Base-by-base conservation (phyloP, 768 basidiomycete species). In the Inosperma sp. region DNA sequence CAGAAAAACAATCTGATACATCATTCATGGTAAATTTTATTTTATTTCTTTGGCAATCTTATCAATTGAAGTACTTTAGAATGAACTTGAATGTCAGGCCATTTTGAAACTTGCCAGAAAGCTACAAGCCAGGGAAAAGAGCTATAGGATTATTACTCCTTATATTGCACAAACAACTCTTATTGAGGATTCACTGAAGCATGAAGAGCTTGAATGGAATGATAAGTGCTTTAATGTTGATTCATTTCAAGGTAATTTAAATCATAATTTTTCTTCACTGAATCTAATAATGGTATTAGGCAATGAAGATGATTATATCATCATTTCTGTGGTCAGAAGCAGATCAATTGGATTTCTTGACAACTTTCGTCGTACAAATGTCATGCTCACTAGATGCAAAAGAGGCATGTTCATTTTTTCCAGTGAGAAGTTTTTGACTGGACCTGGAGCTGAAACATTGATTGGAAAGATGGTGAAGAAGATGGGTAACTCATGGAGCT, bases 161-260 rank as follows among this genome's bases (percentile, higher is more conserved):
- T 93, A 93, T 74, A 86, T 86, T 64, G 80, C 73, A 6, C 89
- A 93, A 62, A 73, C 85, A 10, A 73, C 62, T 42, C 45, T 65
- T 3, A 75, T 92, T 62, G 85, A 90, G 64, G 60, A 68, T 5
- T 62, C 62, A 14, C 74, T 93, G 60, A 76, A 81, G 54, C 62
- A 54, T 42, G 65, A 72, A 45, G 74, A 70, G 0, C 65, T 92
- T 1, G 50, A 69, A 2, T 88, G 84, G 84, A 68, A 73, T 27
- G 77, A 91, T 57, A 89, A 77, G 49, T 84, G 82, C 59, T 91
- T 88, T 65, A 90, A 86, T 77, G 85, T 91, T 52, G 88, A 91
- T 63, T 84, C 87, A 7, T 90, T 90, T 54, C 88, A 90, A 80
- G 88, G 88, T 86, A 27, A 45, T 52, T 51, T 51, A 43, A 47